Evolutionary conservation across 371 early-diverging fungal species (phyloP).

Genomic region (Syncephalastrum monosporum): DNA sequence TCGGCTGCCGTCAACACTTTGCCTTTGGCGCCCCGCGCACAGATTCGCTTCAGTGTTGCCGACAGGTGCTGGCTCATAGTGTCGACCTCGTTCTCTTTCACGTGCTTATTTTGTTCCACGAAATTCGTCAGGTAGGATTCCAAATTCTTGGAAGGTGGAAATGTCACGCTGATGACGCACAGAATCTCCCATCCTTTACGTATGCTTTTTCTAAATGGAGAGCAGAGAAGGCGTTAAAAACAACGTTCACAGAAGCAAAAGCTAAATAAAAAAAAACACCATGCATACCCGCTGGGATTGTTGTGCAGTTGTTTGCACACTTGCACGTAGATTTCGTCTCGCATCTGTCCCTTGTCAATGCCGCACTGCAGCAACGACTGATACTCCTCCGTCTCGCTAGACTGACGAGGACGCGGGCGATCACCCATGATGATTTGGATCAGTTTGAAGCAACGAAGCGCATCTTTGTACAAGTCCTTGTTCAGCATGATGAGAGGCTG

Average conservation of each 20-base stretch:
- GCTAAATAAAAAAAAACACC: neutral
- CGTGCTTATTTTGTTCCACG: slow-evolving; percentile 62
- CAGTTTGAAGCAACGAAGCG: slow-evolving; percentile 78
- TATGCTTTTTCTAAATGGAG: slow-evolving; percentile 54
- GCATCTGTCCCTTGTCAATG: slow-evolving; percentile 72
- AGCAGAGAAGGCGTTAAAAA: neutral
- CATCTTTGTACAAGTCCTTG: slow-evolving; percentile 80
- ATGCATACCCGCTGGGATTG: slow-evolving; percentile 70
- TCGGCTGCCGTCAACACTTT: slow-evolving; percentile 74
- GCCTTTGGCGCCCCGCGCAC: slow-evolving; percentile 79
- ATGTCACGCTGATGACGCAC: slow-evolving; percentile 76
- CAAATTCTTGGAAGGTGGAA: slow-evolving; percentile 91
- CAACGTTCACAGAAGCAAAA: neutral
- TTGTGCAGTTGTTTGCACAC: slow-evolving; percentile 86
- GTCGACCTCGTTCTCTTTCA: slow-evolving; percentile 49
- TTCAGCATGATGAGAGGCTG: slow-evolving; percentile 82
- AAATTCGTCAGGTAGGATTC: slow-evolving; percentile 83
- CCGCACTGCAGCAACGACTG: slow-evolving; percentile 78
- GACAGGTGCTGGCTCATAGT: slow-evolving; percentile 63
- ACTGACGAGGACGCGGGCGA: slow-evolving; percentile 34
- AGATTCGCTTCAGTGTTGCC: slow-evolving; percentile 68
- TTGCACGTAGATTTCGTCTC: slow-evolving; percentile 95
- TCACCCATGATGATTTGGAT: slow-evolving; percentile 89
- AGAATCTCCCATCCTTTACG: slow-evolving; percentile 88
- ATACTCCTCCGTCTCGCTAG: slow-evolving; percentile 56